Conservation (phyloP, 2,329 filamentous ascomycete species). For the Aspergillus vadensis region DNA sequence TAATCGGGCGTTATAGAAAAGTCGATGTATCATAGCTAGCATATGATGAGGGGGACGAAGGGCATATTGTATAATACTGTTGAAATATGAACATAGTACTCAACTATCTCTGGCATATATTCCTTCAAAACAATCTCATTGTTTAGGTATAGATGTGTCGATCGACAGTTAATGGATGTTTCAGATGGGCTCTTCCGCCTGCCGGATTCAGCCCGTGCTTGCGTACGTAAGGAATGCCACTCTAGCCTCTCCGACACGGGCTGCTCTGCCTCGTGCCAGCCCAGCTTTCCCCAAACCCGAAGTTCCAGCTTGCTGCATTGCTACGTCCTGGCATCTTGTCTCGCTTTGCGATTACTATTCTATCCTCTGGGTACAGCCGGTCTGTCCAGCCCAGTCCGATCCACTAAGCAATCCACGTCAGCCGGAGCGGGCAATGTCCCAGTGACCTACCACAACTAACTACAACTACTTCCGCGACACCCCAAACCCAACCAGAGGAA, state of each 20-base stretch:
- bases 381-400: not conserved
- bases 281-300: not conserved
- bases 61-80: too few species aligned
- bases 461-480: not conserved
- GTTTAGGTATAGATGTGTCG: not conserved
- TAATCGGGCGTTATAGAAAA: not conserved
- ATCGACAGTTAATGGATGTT: not conserved
- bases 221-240: slow-evolving; percentile 41
- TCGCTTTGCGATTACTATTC: not conserved
- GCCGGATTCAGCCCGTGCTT: slow-evolving; percentile 25
- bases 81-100: too few species aligned
- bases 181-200: slow-evolving; percentile 21
- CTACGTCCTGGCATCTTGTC: not conserved
- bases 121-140: not conserved
- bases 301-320: not conserved
- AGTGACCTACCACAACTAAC: slow-evolving; percentile 11
- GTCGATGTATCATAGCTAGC: too few species aligned
- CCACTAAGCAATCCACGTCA: not conserved
- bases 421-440: slow-evolving; percentile 18
- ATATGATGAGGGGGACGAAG: too few species aligned
- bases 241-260: slow-evolving; percentile 40
- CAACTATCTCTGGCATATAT: not conserved
- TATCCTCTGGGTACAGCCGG: slow-evolving; percentile 6
- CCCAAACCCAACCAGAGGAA: not conserved
- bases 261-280: not conserved